phyloP scores from a whole-genome alignment of 805 yeast genomes.

The Saccharomycopsis selenospora region DNA sequence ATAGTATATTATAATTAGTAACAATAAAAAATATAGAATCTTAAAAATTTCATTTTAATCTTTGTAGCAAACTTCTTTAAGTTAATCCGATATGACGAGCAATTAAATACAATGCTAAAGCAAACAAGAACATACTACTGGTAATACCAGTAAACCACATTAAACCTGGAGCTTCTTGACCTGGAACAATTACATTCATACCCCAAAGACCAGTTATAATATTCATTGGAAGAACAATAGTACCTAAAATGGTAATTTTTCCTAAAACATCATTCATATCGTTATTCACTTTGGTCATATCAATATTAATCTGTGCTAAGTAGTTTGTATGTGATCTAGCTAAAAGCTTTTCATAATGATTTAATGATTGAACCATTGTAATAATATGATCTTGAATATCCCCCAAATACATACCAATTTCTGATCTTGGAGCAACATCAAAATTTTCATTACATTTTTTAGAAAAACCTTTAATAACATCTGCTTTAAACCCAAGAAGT shows the following conservation, averaged over 20 bases:
- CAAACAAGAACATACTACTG: slow-evolving; percentile 39
- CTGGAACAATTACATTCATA: slow-evolving; percentile 96
- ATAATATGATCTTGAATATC: slow-evolving; percentile 97
- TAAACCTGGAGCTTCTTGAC: slow-evolving; percentile 58
- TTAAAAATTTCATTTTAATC: too few species aligned
- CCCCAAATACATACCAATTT: slow-evolving; percentile 89
- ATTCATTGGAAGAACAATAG: slow-evolving; percentile 93
- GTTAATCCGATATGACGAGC: slow-evolving; percentile 19
- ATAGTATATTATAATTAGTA: too few species aligned
- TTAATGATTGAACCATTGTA: slow-evolving; percentile 92
- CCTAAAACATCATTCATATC: slow-evolving; percentile 96
- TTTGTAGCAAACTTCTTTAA: too few species aligned
- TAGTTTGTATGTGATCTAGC: slow-evolving; percentile 94
- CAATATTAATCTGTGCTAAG: slow-evolving; percentile 92
- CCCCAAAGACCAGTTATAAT: slow-evolving; percentile 98
- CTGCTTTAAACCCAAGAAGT: slow-evolving; percentile 85
- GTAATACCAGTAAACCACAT: slow-evolving; percentile 58
- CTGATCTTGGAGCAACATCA: slow-evolving; percentile 74
- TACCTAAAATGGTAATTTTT: slow-evolving; percentile 87
- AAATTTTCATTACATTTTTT: slow-evolving; percentile 82
- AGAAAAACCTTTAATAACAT: slow-evolving; percentile 90
- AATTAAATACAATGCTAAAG: slow-evolving; percentile 34
- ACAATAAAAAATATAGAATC: too few species aligned
- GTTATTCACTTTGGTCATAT: slow-evolving; percentile 94
- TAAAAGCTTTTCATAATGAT: slow-evolving; percentile 88